Conservation (phyloP, 306 rosid genomes). For the Ormosia emarginata region DNA sequence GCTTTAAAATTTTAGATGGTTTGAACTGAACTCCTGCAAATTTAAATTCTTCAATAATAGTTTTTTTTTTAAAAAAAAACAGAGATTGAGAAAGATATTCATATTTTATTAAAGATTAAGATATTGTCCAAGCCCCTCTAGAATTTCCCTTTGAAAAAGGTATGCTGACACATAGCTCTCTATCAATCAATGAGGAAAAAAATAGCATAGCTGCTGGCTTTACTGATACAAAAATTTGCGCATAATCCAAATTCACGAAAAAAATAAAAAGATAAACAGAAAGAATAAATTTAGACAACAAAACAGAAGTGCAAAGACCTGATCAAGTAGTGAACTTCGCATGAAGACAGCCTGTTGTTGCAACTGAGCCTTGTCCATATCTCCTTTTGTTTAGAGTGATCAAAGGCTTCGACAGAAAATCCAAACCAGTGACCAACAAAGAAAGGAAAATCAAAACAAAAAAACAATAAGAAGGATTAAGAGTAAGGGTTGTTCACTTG, state of each 20-base stretch:
- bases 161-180: too few species aligned
- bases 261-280: not conserved
- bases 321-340: constrained; percentile 57
- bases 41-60: too few species aligned
- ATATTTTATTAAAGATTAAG: not conserved
- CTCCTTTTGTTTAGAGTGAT: not conserved
- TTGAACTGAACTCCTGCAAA: too few species aligned
- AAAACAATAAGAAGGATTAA: not conserved
- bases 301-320: constrained; percentile 32
- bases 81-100: not conserved
- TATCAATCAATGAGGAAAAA: not conserved
- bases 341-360: constrained; percentile 45
- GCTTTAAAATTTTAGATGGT: too few species aligned
- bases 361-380: constrained; percentile 53
- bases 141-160: too few species aligned
- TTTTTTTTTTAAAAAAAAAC: too few species aligned
- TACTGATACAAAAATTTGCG: not conserved
- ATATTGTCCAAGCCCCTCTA: too few species aligned
- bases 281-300: not conserved
- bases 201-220: not conserved
- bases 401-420: not conserved
- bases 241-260: not conserved
- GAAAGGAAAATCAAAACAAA: not conserved
- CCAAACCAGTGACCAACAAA: not conserved
- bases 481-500: not conserved